Conservation (phyloP, 2,329 filamentous ascomycete species). For the Botrytis deweyae region DNA sequence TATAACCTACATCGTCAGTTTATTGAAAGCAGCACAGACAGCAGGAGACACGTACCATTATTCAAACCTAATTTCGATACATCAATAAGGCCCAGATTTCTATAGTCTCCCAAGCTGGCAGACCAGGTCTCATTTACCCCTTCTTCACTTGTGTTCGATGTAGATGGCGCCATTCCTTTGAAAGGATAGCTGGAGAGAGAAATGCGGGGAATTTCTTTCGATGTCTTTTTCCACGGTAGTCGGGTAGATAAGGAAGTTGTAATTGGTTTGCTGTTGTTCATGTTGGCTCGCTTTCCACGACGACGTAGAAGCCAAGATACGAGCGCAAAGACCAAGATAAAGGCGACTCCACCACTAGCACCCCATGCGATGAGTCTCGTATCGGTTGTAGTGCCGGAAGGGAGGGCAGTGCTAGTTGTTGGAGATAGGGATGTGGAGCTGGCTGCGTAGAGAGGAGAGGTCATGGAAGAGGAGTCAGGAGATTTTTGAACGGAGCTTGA, state of each 20-base stretch:
- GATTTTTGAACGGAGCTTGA: not conserved
- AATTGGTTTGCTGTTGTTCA: not conserved
- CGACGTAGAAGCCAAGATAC: not conserved
- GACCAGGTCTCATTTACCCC: not conserved
- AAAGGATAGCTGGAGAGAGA: not conserved
- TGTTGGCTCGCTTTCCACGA: not conserved
- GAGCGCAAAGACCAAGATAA: not conserved
- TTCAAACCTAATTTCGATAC: not conserved
- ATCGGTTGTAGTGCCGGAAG: not conserved
- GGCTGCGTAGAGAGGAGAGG: not conserved
- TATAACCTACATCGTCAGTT: not conserved
- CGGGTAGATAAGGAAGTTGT: not conserved
- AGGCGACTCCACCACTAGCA: not conserved
- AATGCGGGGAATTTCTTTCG: not conserved
- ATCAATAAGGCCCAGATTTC: not conserved
- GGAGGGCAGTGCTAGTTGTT: no score
- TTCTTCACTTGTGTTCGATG: not conserved
- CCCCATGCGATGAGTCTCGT: not conserved
- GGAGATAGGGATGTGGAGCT: not conserved
- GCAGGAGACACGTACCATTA: not conserved
- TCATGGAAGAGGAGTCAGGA: not conserved
- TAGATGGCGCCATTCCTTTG: not conserved
- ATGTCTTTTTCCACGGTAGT: slow-evolving; percentile 3
- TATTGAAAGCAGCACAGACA: not conserved
- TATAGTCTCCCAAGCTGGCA: not conserved